Evolutionary conservation across 371 early-diverging fungal species (phyloP), one percentile per base, ranked within the genome.

Genomic region (Mortierella sp.): DNA sequence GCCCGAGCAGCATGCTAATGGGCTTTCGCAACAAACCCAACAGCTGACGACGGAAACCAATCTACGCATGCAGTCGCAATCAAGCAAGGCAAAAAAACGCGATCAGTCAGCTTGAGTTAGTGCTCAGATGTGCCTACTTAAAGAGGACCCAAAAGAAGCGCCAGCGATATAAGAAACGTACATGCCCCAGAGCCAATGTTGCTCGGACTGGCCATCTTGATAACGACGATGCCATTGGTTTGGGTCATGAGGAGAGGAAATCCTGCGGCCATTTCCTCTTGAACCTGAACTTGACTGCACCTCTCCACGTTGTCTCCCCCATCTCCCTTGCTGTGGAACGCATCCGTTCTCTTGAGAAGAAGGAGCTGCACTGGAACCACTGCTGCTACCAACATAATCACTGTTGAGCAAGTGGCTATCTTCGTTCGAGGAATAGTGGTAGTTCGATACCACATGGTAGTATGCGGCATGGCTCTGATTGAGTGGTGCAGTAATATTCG

Each of bases 391-490:
- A 7, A 11, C 47, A 37, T 52, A 7, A 12, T 51, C 34, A 15
- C 26, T 37, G 17, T 49, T 39, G 47, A 34, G 37, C 14, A 34
- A 4, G 11, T 34, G 37, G 7, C 41, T 56, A 17, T 44, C 54
- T 41, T 51, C 44, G n/a, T 60, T 47, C 31, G 63, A 67, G 3
- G 67, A 58, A 51, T 67, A 73, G 6, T 58, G 58, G 30, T 73
- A 62, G 14, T 67, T 73, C 15, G 73, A 63, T 12, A 68, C 63
- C 6, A 68, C 52, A 47, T 73, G 73, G 50, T 73, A 73, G 32
- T 73, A 73, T 0, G 73, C 63, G 23, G 73, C 64, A 67, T 73
- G 73, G 31, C 73, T 68, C 42, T 62, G 72, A 26, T 63, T 56
- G 37, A 49, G 6, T 4, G 66, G 55, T 17, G 66, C 56, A 5